These are phyloP conservation scores for Uromyces viciae-fabae DNA, from an alignment of 1,284 basidiomycete genomes.

Conservation along the genomic window DNA sequence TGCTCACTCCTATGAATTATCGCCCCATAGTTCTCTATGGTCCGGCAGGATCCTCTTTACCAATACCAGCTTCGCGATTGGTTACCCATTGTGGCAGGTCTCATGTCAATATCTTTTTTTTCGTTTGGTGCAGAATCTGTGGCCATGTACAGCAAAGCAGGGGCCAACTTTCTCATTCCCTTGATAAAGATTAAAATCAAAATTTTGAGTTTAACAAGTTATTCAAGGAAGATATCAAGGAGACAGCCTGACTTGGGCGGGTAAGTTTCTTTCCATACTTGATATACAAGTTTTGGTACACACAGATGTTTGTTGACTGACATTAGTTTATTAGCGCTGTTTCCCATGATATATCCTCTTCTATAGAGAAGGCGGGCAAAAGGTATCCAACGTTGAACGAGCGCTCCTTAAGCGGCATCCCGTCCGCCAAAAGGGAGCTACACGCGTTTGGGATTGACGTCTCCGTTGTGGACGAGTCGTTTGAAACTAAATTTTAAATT, in stretches of 20 bases:
- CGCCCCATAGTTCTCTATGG: neutral
- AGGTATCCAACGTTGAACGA: too few relatives aligned
- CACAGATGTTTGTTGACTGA: too few relatives aligned
- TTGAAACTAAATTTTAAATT: too few relatives aligned
- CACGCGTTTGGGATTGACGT: too few relatives aligned
- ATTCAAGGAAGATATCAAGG: neutral
- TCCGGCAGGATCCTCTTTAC: constrained; percentile 8
- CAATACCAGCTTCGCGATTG: constrained; percentile 16
- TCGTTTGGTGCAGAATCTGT: constrained; percentile 11
- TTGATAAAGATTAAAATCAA: neutral
- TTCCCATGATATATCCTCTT: too few relatives aligned
- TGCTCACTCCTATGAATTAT: neutral
- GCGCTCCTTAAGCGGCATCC: too few relatives aligned
- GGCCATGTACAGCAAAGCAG: neutral
- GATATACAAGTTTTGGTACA: too few relatives aligned
- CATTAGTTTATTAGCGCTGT: too few relatives aligned
- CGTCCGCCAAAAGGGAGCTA: too few relatives aligned
- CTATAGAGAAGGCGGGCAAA: too few relatives aligned
- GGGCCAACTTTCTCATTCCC: neutral
- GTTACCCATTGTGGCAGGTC: constrained; percentile 8
- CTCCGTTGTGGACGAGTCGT: too few relatives aligned
- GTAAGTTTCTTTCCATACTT: too few relatives aligned
- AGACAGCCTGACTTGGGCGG: neutral
- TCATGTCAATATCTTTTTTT: constrained; percentile 10
- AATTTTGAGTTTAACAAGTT: neutral